Base-by-base conservation (phyloP, 345 rosid species). In the Orychophragmus violaceus region DNA sequence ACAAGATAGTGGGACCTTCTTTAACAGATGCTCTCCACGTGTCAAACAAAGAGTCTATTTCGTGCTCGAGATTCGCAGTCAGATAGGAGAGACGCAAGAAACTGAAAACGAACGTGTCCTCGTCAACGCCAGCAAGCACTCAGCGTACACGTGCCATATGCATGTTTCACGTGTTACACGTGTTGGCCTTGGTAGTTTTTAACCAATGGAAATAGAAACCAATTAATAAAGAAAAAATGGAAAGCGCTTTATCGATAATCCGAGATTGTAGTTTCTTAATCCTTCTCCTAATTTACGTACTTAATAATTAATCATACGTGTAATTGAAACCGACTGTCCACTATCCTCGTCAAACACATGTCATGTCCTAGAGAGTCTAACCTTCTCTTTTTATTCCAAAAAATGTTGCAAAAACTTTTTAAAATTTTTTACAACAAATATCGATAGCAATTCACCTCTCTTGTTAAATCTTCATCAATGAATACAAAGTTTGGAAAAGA, bases 291-390 rank as follows among this genome's bases (percentile, higher is more conserved):
- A 60, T 49, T 22, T 3, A 6, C 21, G 2, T 10, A 35, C 49
- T n/a, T 28, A 8, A 36, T 56, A 12, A 44, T 37, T n/a, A 57
- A 9, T 66, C 67, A 74, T 78, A 79, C 79, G 78, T 81, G 81
- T 80, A 68, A 35, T 5, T 50, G 46, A 72, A 76, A 74, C 68
- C 72, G 48, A 63, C 58, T 60, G 14, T 33, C 41, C 35, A 50
- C 59, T 63, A 59, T 42, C 27, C 13, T 39, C 61, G 61, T 61
- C 74, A 13, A 64, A 72, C 90, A 83, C 81, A 80, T 85, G 87
- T 74, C 78, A 30, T 44, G 39, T 44, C 29, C 5, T 9, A n/a
- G n/a, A 6, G 8, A 7, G 66, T n/a, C 21, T 42, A 66, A 30
- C 13, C 12, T 19, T 21, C 39, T 62, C 51, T 39, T 68, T 68